phyloP scores from a whole-genome alignment of 2,329 filamentous ascomycete species.

The Cephalotrichum gorgonifer region DNA sequence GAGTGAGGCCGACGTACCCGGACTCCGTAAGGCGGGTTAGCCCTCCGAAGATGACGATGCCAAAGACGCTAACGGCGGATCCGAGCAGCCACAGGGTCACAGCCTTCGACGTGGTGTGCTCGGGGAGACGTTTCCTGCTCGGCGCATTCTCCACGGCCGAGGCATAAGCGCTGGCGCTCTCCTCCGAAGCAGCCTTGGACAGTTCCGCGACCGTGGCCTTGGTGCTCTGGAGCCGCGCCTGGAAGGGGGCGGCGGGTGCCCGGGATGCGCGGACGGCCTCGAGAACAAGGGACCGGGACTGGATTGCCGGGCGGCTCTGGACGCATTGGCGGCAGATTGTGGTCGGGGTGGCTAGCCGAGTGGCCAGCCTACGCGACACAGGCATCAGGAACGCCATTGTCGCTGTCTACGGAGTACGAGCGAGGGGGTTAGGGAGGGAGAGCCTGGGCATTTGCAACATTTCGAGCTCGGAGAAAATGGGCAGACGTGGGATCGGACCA shows the following conservation, averaged over 20 bases:
- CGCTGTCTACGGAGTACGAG: neutral
- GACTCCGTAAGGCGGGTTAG: constrained; percentile 92
- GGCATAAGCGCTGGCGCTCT: neutral
- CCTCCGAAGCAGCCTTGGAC: constrained; percentile 2
- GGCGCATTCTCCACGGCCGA: neutral
- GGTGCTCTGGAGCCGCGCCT: constrained; percentile 10
- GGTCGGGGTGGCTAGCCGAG: constrained; percentile 26
- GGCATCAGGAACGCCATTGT: constrained; percentile 32
- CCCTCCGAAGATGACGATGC: constrained; percentile 91
- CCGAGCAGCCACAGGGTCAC: constrained; percentile 90
- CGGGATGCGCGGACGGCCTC: constrained; percentile 13
- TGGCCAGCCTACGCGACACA: constrained; percentile 27
- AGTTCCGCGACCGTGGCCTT: neutral
- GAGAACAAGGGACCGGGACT: neutral
- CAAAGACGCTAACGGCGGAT: constrained; percentile 88
- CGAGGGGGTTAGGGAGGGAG: neutral
- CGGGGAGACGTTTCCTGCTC: constrained; percentile 22
- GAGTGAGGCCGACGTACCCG: constrained; percentile 47
- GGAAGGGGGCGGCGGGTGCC: constrained; percentile 7
- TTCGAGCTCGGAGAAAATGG: neutral
- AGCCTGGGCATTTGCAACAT: no score
- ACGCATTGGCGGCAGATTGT: constrained; percentile 41
- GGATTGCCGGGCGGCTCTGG: constrained; percentile 8
- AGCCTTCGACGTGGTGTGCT: constrained; percentile 59
- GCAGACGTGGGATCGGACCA: neutral